These are phyloP conservation scores for Cubamyces lactineus DNA, from an alignment of 768 basidiomycete species.

Conservation along the genomic window DNA sequence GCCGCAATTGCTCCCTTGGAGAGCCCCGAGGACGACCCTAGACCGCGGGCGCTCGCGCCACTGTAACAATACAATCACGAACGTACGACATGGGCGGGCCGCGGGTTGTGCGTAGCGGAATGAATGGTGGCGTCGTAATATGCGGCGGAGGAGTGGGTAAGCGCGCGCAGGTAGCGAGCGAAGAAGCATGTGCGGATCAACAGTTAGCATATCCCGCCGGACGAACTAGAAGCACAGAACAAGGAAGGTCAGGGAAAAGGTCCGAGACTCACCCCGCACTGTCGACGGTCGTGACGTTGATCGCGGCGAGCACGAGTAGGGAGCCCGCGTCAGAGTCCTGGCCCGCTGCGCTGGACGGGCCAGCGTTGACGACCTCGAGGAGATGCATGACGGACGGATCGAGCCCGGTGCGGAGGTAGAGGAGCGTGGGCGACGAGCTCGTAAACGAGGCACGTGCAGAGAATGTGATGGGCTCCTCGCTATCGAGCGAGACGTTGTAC, in stretches of 20 bases:
- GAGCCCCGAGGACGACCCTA: constrained; percentile 32
- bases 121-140: constrained; percentile 1
- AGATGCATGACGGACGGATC: constrained; percentile 52
- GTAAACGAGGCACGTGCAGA: constrained; percentile 51
- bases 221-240: neutral
- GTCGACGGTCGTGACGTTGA: constrained; percentile 50
- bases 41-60: constrained; percentile 18
- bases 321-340: constrained; percentile 34
- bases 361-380: constrained; percentile 59
- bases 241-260: too few relatives aligned
- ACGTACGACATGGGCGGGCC: constrained; percentile 20
- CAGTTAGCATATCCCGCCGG: neutral
- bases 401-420: constrained; percentile 68
- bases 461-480: constrained; percentile 26
- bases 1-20: constrained; percentile 68
- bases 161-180: neutral
- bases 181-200: constrained; percentile 16
- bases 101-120: neutral
- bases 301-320: constrained; percentile 46
- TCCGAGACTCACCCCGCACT: constrained; percentile 39
- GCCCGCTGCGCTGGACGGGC: constrained; percentile 35
- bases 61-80: neutral
- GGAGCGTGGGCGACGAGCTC: constrained; percentile 53
- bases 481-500: constrained; percentile 60
- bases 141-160: neutral